phyloP scores from a whole-genome alignment of 352 stramenopile genomes.

The Achlya hypogyna region DNA sequence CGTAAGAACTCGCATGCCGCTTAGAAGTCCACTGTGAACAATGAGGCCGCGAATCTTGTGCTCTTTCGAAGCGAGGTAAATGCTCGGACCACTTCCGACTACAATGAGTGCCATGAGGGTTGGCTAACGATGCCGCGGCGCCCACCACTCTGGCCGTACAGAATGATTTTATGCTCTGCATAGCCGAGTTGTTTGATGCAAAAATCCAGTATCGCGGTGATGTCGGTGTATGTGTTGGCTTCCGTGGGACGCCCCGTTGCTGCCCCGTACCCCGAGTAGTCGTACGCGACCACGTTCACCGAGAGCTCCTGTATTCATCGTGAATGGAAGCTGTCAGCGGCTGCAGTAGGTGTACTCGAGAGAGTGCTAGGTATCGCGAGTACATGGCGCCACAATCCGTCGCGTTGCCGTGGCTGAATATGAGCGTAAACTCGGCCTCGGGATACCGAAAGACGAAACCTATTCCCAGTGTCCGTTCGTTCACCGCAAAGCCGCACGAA shows the following conservation, averaged over 20 bases:
- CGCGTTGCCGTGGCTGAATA: constrained; percentile 26
- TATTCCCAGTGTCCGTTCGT: neutral
- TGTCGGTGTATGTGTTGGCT: constrained; percentile 23
- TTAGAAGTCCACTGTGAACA: constrained; percentile 25
- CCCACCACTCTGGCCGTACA: constrained; percentile 25
- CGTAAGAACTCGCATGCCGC: constrained; percentile 24
- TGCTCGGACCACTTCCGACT: constrained; percentile 23
- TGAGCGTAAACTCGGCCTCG: constrained; percentile 20
- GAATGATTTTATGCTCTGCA: constrained; percentile 10
- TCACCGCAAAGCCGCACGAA: neutral
- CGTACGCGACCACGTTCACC: constrained; percentile 25
- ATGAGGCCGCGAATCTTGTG: constrained; percentile 21
- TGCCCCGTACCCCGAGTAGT: constrained; percentile 25
- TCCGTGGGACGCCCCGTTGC: constrained; percentile 15
- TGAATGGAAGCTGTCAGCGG: neutral
- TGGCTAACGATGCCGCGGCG: neutral
- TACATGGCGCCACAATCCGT: constrained; percentile 28
- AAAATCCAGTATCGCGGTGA: constrained; percentile 21
- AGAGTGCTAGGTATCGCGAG: constrained; percentile 23
- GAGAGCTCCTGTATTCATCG: neutral
- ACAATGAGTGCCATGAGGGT: neutral
- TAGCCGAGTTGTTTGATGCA: neutral
- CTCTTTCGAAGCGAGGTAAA: constrained; percentile 20
- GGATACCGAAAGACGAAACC: constrained; percentile 23
- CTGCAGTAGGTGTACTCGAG: neutral